A percentile compares a stretch with the other conserved stretches of the same genome.
Conservation (phyloP, 495 filamentous ascomycete species). For the Terfezia claveryi region DNA sequence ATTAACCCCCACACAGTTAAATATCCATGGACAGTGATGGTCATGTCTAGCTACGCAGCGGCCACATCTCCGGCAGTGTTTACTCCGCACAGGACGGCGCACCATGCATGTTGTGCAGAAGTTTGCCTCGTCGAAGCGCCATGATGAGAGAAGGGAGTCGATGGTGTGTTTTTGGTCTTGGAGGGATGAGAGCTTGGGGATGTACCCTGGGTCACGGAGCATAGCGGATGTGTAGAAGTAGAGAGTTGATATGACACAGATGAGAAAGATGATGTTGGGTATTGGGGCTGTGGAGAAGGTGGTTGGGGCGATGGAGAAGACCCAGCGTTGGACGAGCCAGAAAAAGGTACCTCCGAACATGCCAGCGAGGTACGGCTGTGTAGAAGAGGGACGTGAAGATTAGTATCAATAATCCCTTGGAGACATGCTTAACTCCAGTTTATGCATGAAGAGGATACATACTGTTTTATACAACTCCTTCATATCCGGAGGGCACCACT, state of each 20-base stretch:
- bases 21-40: constrained; percentile 95
- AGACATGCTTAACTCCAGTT: background rate
- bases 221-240: constrained; percentile 81
- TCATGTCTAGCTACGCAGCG: constrained; percentile 93
- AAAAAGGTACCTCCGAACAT: constrained; percentile 79
- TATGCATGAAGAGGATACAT: constrained; percentile 18
- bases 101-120: constrained; percentile 92
- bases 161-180: constrained; percentile 73
- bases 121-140: constrained; percentile 83
- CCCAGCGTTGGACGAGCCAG: constrained; percentile 57
- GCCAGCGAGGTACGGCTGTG: constrained; percentile 69
- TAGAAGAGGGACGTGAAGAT: constrained; percentile 5
- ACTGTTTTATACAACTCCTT: constrained; percentile 72
- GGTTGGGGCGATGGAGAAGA: constrained; percentile 52
- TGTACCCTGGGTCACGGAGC: constrained; percentile 72
- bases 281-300: constrained; percentile 43
- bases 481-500: constrained; percentile 66
- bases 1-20: constrained; percentile 85
- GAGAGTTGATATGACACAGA: constrained; percentile 38
- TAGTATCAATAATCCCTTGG: background rate
- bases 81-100: constrained; percentile 71
- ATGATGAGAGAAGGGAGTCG: constrained; percentile 54
- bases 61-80: constrained; percentile 77
- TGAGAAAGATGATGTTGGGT: constrained; percentile 49
- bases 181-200: constrained; percentile 78